Evolutionary conservation across 169 alveolate genomes (phyloP).

Genomic region (Cryptosporidium meleagridis): DNA sequence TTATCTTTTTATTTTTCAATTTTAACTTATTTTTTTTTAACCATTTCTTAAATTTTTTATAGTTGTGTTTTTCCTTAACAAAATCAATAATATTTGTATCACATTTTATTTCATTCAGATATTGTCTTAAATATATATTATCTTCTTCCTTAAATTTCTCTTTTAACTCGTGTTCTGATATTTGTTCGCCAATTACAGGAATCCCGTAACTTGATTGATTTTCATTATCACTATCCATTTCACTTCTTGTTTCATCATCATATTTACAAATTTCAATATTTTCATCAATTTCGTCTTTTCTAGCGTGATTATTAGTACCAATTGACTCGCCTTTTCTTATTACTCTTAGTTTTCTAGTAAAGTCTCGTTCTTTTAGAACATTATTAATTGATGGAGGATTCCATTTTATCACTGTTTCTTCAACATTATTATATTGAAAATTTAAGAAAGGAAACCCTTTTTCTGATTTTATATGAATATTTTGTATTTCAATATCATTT

Average conservation of each 20-base stretch:
- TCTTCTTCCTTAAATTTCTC: slow-evolving; percentile 25
- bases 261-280: neutral
- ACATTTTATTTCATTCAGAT: slow-evolving; percentile 21
- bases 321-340: neutral
- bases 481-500: neutral
- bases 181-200: slow-evolving; percentile 32
- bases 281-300: neutral
- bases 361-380: slow-evolving; percentile 9
- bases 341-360: slow-evolving; percentile 18
- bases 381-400: slow-evolving; percentile 61
- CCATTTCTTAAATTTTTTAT: slow-evolving; percentile 5
- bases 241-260: neutral
- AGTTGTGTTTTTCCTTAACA: neutral
- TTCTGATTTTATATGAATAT: slow-evolving; percentile 32
- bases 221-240: neutral
- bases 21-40: slow-evolving; percentile 15
- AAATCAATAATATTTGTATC: neutral
- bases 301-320: neutral
- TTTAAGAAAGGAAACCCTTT: slow-evolving; percentile 52
- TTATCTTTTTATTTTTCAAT: neutral
- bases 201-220: neutral
- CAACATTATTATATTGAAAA: slow-evolving; percentile 41
- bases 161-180: slow-evolving; percentile 6
- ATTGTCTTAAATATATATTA: slow-evolving; percentile 6
- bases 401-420: slow-evolving; percentile 30